A percentile compares a stretch with the other conserved stretches of the same genome.
Evolutionary conservation across 2,329 filamentous ascomycete species (phyloP).

Genomic region (Xylariaceae sp.): DNA sequence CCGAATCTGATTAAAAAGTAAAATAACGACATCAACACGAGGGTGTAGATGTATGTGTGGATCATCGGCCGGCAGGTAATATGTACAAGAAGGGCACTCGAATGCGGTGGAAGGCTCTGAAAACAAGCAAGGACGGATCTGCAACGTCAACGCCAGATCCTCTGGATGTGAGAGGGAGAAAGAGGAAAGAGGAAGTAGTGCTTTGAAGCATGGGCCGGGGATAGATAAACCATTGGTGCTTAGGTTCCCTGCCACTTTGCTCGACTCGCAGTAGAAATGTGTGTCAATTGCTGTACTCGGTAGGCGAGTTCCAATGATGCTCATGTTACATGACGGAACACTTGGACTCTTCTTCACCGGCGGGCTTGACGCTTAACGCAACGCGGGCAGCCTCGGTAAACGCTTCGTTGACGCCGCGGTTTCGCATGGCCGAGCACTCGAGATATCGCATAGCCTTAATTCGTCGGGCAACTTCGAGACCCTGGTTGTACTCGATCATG

Average conservation of each 20-base stretch:
- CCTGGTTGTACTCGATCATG: slow-evolving; percentile 85
- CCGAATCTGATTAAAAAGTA: slow-evolving; percentile 9
- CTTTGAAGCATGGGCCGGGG: background rate
- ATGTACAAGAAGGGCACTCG: slow-evolving; percentile 18
- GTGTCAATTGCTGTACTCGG: background rate
- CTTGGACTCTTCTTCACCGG: slow-evolving; percentile 53
- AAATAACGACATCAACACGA: slow-evolving; percentile 6
- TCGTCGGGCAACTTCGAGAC: slow-evolving; percentile 81
- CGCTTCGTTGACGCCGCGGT: slow-evolving; percentile 95
- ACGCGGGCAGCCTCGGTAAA: slow-evolving; percentile 97
- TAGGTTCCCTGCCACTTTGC: background rate
- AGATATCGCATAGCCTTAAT: slow-evolving; percentile 93
- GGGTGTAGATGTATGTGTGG: slow-evolving; percentile 9
- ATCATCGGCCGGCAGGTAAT: slow-evolving; percentile 11
- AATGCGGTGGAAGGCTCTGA: slow-evolving; percentile 1
- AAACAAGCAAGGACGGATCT: background rate
- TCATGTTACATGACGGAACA: slow-evolving; percentile 53
- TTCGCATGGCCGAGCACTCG: slow-evolving; percentile 97
- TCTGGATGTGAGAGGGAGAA: background rate
- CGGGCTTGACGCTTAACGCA: slow-evolving; percentile 67
- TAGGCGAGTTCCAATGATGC: background rate
- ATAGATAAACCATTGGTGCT: background rate
- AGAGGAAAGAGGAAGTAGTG: background rate
- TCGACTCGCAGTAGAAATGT: background rate
- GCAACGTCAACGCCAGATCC: background rate